Percentiles rank a stretch among this genome's conserved stretches.
Conservation (phyloP, 352 stramenopile genomes). For the Phytophthora pistaciae region DNA sequence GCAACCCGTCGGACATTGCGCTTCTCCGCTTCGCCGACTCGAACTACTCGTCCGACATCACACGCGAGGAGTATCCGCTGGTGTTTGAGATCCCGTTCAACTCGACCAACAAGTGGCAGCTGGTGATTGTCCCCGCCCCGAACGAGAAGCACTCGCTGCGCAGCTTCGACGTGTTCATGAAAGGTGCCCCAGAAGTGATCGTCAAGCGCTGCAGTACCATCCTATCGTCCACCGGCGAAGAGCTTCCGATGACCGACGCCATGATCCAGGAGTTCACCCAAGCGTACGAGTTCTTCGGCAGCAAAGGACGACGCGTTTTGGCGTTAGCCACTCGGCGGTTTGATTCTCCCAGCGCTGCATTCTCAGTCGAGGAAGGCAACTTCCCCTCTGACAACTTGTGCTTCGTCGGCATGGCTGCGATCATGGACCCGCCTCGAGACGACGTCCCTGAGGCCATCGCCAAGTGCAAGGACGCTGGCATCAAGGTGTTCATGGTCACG, state of each 20-base stretch:
- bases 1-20: constrained; percentile 62
- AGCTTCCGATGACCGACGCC: constrained; percentile 46
- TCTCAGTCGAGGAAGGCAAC: constrained; percentile 47
- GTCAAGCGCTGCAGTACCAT: constrained; percentile 85
- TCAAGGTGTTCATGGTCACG: constrained; percentile 95
- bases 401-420: constrained; percentile 93
- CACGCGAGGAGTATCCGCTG: constrained; percentile 50
- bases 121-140: constrained; percentile 52
- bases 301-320: constrained; percentile 56
- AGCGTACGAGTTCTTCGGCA: constrained; percentile 55
- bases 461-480: constrained; percentile 83
- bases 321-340: constrained; percentile 53
- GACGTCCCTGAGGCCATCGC: constrained; percentile 79
- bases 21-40: constrained; percentile 56
- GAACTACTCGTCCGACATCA: constrained; percentile 43
- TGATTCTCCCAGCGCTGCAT: constrained; percentile 14
- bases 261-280: constrained; percentile 58
- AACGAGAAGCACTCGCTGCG: constrained; percentile 20
- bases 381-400: constrained; percentile 48
- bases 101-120: constrained; percentile 76
- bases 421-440: constrained; percentile 93
- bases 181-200: constrained; percentile 95
- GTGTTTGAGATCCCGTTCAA: constrained; percentile 74
- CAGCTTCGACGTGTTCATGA: constrained; percentile 84
- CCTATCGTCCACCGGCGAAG: constrained; percentile 59